Percentiles rank a stretch among this genome's conserved stretches.
Evolutionary conservation across 1,284 basidiomycete species (phyloP).

Genomic region (Vanrija humicola): DNA sequence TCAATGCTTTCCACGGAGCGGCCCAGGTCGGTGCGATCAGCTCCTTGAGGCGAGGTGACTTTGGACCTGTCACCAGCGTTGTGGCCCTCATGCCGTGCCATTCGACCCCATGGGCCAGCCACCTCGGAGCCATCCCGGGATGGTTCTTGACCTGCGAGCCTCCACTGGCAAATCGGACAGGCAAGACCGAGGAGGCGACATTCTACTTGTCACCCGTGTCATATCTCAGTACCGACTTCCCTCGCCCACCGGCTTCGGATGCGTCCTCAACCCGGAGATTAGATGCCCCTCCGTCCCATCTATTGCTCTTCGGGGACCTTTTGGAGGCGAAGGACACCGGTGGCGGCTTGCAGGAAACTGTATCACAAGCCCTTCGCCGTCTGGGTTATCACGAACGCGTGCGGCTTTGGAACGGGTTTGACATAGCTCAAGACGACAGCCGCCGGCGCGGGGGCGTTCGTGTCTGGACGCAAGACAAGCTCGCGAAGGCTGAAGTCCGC

Average conservation of each 20-base stretch:
- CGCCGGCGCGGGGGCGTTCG: slow-evolving; percentile 69
- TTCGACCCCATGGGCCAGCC: slow-evolving; percentile 91
- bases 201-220: slow-evolving; percentile 71
- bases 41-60: slow-evolving; percentile 24
- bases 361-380: slow-evolving; percentile 55
- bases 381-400: slow-evolving; percentile 64
- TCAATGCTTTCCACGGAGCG: slow-evolving; percentile 66
- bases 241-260: slow-evolving; percentile 50
- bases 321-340: slow-evolving; percentile 51
- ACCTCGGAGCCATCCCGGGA: slow-evolving; percentile 62
- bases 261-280: slow-evolving; percentile 47
- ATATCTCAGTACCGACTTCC: slow-evolving; percentile 61
- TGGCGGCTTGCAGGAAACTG: too few relatives aligned
- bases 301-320: slow-evolving; percentile 74
- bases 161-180: slow-evolving; percentile 53
- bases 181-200: slow-evolving; percentile 68
- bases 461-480: slow-evolving; percentile 21
- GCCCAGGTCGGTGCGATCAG: slow-evolving; percentile 72
- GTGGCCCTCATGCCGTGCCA: slow-evolving; percentile 96
- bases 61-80: slow-evolving; percentile 52
- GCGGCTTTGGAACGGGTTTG: slow-evolving; percentile 60
- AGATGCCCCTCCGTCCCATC: slow-evolving; percentile 59
- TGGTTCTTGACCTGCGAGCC: slow-evolving; percentile 93
- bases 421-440: slow-evolving; percentile 69
- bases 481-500: background rate